phyloP scores from a whole-genome alignment of 2,329 filamentous ascomycete species.

The Chrysosporium keratinophilum region DNA sequence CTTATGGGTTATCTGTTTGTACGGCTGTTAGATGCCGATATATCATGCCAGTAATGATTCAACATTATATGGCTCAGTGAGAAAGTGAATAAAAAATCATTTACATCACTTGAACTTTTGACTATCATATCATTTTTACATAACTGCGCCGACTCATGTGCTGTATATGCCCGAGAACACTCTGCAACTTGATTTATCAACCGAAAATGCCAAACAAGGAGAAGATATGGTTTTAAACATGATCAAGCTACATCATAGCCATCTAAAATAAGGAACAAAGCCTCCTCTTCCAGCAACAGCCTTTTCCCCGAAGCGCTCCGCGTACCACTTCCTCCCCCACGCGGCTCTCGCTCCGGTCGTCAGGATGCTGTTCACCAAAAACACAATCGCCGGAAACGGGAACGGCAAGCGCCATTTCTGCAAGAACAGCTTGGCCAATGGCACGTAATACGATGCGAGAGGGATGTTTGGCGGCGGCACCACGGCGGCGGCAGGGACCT shows the following conservation, averaged over 20 bases:
- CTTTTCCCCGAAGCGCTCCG: conserved; percentile 74
- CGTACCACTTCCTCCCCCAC: conserved; percentile 75
- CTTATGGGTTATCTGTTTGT: not conserved
- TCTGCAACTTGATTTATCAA: too few relatives aligned
- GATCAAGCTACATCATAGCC: conserved; percentile 23
- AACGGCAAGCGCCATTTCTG: conserved; percentile 35
- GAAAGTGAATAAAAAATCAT: too few relatives aligned
- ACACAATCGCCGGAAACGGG: conserved; percentile 64
- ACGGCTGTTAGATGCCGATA: too few relatives aligned
- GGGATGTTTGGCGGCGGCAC: conserved; percentile 18
- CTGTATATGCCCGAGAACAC: too few relatives aligned
- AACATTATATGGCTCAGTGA: too few relatives aligned
- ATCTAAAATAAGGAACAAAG: conserved; percentile 50
- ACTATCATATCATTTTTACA: conserved; percentile 6
- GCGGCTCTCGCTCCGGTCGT: conserved; percentile 83
- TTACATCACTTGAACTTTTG: not conserved
- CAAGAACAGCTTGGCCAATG: conserved; percentile 22
- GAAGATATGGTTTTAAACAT: too few relatives aligned
- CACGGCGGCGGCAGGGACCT: not conserved
- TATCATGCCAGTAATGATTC: too few relatives aligned
- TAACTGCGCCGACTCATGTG: not conserved
- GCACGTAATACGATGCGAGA: conserved; percentile 30
- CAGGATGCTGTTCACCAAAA: conserved; percentile 76
- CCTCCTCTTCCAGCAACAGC: conserved; percentile 66
- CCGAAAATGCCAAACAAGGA: too few relatives aligned